Conservation (phyloP, 164 flowering plant genomes). For the Vitis cinerea region DNA sequence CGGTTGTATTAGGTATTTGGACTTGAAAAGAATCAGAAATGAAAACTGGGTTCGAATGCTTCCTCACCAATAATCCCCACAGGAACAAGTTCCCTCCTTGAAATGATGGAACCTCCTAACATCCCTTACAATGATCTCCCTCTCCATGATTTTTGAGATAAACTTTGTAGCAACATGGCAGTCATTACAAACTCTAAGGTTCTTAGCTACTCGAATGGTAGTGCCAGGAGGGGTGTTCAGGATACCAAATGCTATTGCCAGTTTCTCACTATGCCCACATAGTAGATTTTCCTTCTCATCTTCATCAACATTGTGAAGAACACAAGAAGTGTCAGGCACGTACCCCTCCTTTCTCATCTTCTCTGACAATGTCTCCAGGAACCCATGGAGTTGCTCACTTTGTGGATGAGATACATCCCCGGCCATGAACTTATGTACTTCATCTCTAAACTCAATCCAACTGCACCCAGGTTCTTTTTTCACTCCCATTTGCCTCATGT, state of each 20-base stretch:
- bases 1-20: background rate
- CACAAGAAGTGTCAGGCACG: constrained; percentile 80
- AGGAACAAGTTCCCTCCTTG: constrained; percentile 71
- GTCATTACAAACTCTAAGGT: constrained; percentile 83
- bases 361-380: constrained; percentile 45
- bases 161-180: constrained; percentile 73
- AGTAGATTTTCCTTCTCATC: constrained; percentile 73
- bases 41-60: background rate
- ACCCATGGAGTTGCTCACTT: constrained; percentile 45
- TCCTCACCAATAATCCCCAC: constrained; percentile 65
- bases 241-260: constrained; percentile 84
- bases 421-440: constrained; percentile 69
- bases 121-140: constrained; percentile 81
- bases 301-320: constrained; percentile 76
- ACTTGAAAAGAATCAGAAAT: background rate
- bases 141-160: constrained; percentile 59
- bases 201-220: constrained; percentile 75
- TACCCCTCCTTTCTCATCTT: constrained; percentile 72
- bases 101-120: constrained; percentile 79
- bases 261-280: constrained; percentile 81
- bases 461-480: constrained; percentile 87
- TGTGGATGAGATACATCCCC: constrained; percentile 71
- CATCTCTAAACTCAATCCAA: constrained; percentile 66
- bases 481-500: constrained; percentile 70
- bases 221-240: constrained; percentile 73